phyloP scores from a whole-genome alignment of 1,284 basidiomycete genomes.

The Apiotrichum montevideense region DNA sequence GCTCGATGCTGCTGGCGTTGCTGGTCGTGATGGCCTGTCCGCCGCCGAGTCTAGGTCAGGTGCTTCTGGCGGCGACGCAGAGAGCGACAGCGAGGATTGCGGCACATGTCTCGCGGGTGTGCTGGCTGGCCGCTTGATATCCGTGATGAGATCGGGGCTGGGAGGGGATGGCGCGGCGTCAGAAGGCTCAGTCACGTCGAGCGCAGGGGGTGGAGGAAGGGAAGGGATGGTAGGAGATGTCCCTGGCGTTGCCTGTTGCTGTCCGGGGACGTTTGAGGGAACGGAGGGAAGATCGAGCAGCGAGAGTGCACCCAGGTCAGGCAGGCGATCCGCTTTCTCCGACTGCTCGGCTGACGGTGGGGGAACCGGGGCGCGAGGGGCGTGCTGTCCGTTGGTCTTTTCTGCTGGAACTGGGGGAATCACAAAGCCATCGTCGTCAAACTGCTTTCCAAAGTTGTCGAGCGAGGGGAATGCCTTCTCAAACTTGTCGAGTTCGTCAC shows the following conservation, averaged over 20 bases:
- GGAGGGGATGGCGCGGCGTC: constrained; percentile 18
- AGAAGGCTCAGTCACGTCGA: background rate
- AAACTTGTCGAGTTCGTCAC: constrained; percentile 22
- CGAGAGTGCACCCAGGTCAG: background rate
- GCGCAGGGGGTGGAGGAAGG: constrained; percentile 1
- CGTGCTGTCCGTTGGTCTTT: background rate
- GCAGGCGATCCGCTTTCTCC: too few relatives aligned
- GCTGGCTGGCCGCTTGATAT: constrained; percentile 25
- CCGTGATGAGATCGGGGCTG: constrained; percentile 18
- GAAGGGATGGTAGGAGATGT: background rate
- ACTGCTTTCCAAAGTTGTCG: constrained; percentile 41
- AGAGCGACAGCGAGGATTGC: background rate
- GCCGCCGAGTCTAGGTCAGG: too few relatives aligned
- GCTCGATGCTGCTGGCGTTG: too few relatives aligned
- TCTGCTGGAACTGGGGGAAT: constrained; percentile 1
- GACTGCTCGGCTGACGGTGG: too few relatives aligned
- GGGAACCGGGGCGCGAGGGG: background rate
- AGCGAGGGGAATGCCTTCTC: constrained; percentile 42
- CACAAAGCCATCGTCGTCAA: constrained; percentile 18
- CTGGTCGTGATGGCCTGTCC: too few relatives aligned
- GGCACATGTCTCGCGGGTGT: constrained; percentile 9
- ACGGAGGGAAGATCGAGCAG: constrained; percentile 16
- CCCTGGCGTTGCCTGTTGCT: background rate
- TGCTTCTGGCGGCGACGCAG: background rate
- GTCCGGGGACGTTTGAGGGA: constrained; percentile 10